Evolutionary conservation across 2,329 filamentous ascomycete genomes (phyloP).

Genomic region (Stenocarpella maydis): DNA sequence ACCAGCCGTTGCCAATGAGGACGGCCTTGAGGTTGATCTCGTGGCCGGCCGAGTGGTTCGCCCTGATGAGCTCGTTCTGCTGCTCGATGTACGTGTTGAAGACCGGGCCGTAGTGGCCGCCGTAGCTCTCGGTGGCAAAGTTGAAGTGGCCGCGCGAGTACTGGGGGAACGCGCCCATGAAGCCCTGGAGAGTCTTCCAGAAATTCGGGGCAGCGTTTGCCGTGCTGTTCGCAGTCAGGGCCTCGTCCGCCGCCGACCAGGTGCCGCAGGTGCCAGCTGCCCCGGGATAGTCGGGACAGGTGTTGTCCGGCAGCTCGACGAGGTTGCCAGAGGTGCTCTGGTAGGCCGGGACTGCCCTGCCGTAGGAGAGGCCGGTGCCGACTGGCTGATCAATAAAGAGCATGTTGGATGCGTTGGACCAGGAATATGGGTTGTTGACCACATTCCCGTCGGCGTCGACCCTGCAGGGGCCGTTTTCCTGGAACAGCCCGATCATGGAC

Average conservation of each 20-base stretch:
- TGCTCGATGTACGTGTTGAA: constrained; percentile 59
- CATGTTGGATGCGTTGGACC: constrained; percentile 64
- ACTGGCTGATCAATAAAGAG: constrained; percentile 70
- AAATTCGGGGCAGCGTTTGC: constrained; percentile 63
- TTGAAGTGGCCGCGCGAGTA: constrained; percentile 59
- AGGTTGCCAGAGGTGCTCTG: constrained; percentile 41
- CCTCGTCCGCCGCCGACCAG: constrained; percentile 58
- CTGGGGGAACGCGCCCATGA: constrained; percentile 67
- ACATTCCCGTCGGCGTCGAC: constrained; percentile 54
- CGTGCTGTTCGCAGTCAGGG: constrained; percentile 65
- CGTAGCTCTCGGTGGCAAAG: constrained; percentile 65
- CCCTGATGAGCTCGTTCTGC: constrained; percentile 51
- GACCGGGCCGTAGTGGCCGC: constrained; percentile 65
- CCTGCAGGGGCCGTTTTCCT: constrained; percentile 50
- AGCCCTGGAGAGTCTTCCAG: constrained; percentile 68
- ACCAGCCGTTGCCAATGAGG: constrained; percentile 67
- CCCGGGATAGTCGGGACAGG: constrained; percentile 58
- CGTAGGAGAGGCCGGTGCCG: constrained; percentile 65
- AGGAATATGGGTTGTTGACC: constrained; percentile 61
- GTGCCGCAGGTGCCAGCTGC: constrained; percentile 57
- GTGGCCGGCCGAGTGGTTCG: constrained; percentile 44
- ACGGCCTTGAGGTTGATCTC: constrained; percentile 59
- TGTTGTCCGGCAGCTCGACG: constrained; percentile 53
- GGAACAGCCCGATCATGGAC: constrained; percentile 64
- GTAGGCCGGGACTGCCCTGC: constrained; percentile 48